Percentiles rank a stretch among this genome's conserved stretches.
phyloP scores from a whole-genome alignment of 208 protist species.

The Crithidia fasciculata region DNA sequence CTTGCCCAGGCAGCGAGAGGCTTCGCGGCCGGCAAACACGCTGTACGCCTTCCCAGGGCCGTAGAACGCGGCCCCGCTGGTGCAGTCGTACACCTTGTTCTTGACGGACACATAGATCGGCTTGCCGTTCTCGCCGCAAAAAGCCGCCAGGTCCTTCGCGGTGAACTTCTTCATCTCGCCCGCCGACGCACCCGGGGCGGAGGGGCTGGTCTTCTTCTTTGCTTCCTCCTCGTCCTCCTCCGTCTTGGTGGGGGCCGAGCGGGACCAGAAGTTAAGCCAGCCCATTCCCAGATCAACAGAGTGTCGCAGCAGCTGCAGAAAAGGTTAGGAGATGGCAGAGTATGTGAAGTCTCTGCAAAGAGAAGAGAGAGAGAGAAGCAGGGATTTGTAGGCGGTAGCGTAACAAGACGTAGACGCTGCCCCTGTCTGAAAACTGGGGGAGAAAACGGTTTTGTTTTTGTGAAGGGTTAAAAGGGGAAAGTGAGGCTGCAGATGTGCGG shows the following conservation, averaged over 20 bases:
- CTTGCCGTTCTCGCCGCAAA: constrained; percentile 42
- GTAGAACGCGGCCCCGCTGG: constrained; percentile 69
- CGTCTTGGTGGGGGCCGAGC: neutral
- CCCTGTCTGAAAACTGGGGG: too few species aligned
- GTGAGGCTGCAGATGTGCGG: neutral
- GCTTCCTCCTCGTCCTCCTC: neutral
- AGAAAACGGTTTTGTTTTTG: too few species aligned
- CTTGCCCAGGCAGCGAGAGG: constrained; percentile 81
- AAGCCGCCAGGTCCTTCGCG: constrained; percentile 48
- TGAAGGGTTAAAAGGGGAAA: neutral
- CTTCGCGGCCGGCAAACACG: constrained; percentile 84
- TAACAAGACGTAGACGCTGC: too few species aligned
- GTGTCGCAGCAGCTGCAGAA: too few species aligned
- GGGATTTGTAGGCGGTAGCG: too few species aligned
- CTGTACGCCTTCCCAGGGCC: constrained; percentile 73
- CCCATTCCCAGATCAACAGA: constrained; percentile 7
- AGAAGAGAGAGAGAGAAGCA: too few species aligned
- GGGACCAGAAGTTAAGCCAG: constrained; percentile 25
- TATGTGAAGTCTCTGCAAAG: too few species aligned
- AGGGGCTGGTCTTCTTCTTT: neutral
- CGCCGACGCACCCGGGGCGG: neutral
- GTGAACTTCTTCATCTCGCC: constrained; percentile 45
- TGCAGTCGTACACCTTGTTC: constrained; percentile 84
- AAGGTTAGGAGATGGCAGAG: neutral
- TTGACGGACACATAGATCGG: constrained; percentile 84